Conservation (phyloP, 441 rosid genomes). For the Lepidium campestre region DNA sequence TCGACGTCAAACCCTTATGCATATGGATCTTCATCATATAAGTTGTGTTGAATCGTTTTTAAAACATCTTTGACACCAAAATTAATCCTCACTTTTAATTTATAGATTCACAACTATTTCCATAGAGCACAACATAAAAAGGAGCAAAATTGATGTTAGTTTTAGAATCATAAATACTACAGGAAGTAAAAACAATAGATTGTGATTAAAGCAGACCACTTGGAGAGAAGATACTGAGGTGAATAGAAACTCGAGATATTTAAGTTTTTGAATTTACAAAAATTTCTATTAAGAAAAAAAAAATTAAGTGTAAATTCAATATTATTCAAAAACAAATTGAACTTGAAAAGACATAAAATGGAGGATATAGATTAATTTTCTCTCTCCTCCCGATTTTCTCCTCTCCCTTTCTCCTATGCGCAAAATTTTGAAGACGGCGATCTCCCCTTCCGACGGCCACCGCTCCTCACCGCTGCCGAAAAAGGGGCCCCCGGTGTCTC, state of each 20-base stretch:
- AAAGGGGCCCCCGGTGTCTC: no score
- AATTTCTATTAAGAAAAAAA: no score
- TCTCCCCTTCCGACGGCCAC: no score
- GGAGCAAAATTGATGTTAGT: not conserved
- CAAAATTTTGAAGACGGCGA: no score
- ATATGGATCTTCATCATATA: conserved; percentile 88
- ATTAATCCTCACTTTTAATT: not conserved
- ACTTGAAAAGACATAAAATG: no score
- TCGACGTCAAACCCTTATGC: conserved; percentile 91
- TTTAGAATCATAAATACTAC: not conserved
- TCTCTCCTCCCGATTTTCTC: no score
- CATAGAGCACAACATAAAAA: conserved; percentile 4
- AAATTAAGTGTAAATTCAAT: no score
- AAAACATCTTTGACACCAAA: not conserved
- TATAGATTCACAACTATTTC: conserved; percentile 73
- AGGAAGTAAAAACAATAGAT: not conserved
- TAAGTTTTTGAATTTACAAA: no score
- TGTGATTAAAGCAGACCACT: conserved; percentile 38
- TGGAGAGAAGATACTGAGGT: conserved; percentile 76
- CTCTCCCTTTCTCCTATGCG: no score
- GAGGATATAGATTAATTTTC: no score
- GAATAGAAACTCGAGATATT: conserved; percentile 76
- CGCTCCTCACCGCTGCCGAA: no score
- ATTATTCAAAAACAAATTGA: no score
- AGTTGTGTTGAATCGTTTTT: conserved; percentile 84